Evolutionary conservation across 2,329 filamentous ascomycete genomes (phyloP).

Genomic region (Ramularia collo-cygni): DNA sequence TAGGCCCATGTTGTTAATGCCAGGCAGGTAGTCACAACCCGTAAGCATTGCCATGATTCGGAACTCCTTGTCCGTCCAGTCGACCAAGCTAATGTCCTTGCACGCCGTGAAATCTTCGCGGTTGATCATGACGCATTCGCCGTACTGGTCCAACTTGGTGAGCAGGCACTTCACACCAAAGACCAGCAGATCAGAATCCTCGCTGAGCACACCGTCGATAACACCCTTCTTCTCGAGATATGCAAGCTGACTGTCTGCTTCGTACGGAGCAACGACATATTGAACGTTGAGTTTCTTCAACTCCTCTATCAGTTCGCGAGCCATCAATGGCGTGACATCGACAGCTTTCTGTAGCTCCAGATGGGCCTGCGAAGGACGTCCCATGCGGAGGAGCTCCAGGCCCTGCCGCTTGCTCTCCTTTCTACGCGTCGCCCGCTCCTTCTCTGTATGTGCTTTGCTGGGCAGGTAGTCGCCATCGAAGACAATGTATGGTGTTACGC

Average conservation of each 20-base stretch:
- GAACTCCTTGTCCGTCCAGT: constrained; percentile 89
- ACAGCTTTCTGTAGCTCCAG: constrained; percentile 89
- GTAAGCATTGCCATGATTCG: constrained; percentile 93
- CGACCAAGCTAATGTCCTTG: constrained; percentile 78
- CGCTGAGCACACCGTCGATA: constrained; percentile 82
- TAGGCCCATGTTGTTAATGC: constrained; percentile 76
- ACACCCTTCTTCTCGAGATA: constrained; percentile 84
- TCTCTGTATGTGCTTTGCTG: constrained; percentile 84
- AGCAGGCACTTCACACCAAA: constrained; percentile 87
- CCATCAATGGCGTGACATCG: constrained; percentile 95
- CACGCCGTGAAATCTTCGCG: constrained; percentile 83
- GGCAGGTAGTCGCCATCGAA: constrained; percentile 95
- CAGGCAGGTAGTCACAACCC: constrained; percentile 90
- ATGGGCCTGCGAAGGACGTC: constrained; percentile 72
- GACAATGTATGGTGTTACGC: constrained; percentile 86
- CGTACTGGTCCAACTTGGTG: constrained; percentile 91
- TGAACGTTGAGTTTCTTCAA: constrained; percentile 72
- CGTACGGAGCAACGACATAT: constrained; percentile 93
- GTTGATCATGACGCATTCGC: constrained; percentile 86
- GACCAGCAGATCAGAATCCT: constrained; percentile 92
- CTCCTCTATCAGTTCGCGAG: constrained; percentile 81
- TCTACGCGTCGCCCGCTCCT: constrained; percentile 64
- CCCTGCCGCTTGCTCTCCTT: constrained; percentile 71
- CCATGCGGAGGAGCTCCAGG: constrained; percentile 71
- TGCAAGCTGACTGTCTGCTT: constrained; percentile 93